A percentile compares a stretch with the other conserved stretches of the same genome.
Conservation (phyloP, 2,329 filamentous ascomycete genomes). For the Chrysoporthe cubensis region DNA sequence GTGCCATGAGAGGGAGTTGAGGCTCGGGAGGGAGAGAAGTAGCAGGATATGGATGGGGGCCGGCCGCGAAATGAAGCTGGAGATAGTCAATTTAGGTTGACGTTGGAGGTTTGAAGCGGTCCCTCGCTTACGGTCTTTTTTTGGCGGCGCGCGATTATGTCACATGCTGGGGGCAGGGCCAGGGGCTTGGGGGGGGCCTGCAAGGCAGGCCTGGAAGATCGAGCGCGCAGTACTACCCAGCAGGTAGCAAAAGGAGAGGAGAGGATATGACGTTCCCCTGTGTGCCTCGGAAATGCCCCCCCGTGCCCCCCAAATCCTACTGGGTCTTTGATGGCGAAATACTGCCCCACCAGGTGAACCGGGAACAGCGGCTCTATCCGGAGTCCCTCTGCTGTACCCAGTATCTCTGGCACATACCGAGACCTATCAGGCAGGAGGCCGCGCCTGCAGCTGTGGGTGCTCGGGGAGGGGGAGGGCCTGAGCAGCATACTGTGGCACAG, state of each 20-base stretch:
- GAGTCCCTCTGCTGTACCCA: neutral
- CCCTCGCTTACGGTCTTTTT: neutral
- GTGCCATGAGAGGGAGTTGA: constrained; percentile 19
- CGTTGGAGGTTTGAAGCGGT: constrained; percentile 6
- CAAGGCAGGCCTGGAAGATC: too few species aligned
- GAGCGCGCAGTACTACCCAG: too few species aligned
- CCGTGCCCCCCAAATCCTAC: neutral
- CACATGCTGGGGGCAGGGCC: neutral
- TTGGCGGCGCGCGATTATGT: neutral
- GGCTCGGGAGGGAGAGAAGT: neutral
- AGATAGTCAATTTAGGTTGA: constrained; percentile 26
- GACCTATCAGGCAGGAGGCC: too few species aligned
- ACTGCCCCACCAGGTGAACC: neutral
- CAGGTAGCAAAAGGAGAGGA: too few species aligned
- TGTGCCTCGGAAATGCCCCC: neutral
- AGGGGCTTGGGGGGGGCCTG: neutral
- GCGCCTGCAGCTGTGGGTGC: too few species aligned
- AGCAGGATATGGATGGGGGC: neutral
- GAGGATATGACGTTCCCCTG: neutral
- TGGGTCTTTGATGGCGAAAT: neutral
- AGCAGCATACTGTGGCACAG: too few species aligned
- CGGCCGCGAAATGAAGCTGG: constrained; percentile 21
- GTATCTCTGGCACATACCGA: too few species aligned
- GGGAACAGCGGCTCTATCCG: neutral
- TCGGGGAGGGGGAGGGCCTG: too few species aligned